These are phyloP conservation scores for Vigna reflexopilosa DNA, from an alignment of 306 rosid species.

Conservation along the genomic window DNA sequence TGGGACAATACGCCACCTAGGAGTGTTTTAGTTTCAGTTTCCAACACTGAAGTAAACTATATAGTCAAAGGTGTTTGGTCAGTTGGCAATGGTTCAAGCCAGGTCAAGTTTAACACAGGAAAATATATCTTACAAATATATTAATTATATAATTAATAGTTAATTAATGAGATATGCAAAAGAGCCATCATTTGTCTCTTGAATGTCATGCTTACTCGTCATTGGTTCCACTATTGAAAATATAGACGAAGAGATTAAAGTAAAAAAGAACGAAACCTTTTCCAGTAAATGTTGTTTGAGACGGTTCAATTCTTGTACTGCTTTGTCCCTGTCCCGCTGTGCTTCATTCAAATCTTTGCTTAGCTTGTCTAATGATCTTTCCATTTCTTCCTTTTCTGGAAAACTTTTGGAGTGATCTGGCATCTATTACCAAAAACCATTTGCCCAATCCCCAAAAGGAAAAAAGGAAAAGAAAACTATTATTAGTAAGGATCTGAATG, in stretches of 20 bases:
- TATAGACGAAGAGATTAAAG: background rate
- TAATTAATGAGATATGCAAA: background rate
- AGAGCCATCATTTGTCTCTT: background rate
- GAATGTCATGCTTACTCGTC: background rate
- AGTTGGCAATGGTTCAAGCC: conserved; percentile 11
- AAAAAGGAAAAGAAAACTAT: conserved; percentile 3
- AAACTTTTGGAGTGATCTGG: conserved; percentile 59
- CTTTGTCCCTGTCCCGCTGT: conserved; percentile 72
- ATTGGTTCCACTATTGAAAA: background rate
- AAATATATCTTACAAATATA: conserved; percentile 23
- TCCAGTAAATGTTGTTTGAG: conserved; percentile 90
- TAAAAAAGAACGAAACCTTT: conserved; percentile 59
- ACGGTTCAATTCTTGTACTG: conserved; percentile 72
- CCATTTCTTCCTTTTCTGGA: conserved; percentile 78
- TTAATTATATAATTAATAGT: background rate
- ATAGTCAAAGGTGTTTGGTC: background rate
- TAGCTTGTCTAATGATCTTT: conserved; percentile 59
- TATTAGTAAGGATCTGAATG: conserved; percentile 11
- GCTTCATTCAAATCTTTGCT: conserved; percentile 66
- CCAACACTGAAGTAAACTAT: conserved; percentile 9
- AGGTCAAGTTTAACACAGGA: background rate
- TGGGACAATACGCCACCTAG: background rate
- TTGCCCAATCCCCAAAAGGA: conserved; percentile 12
- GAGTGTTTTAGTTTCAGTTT: background rate
- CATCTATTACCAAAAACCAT: conserved; percentile 46